These are phyloP conservation scores for Fabrea salina DNA, from an alignment of 169 alveolate species.

Conservation along the genomic window DNA sequence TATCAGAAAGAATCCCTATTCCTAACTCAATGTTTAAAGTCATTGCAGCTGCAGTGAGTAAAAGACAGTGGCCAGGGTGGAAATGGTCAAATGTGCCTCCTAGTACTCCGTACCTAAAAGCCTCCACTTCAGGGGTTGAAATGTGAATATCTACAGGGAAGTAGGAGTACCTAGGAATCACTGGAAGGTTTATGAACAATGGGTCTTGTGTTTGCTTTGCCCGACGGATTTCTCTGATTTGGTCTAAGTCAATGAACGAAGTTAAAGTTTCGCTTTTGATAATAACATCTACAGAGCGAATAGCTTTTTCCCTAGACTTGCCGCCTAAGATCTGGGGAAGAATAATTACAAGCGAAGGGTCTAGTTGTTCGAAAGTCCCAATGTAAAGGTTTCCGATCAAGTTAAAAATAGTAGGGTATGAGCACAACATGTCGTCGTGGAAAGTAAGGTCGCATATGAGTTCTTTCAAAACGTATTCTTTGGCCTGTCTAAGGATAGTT, in stretches of 20 bases:
- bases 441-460: neutral
- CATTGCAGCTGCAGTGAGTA: neutral
- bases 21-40: neutral
- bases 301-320: neutral
- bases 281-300: neutral
- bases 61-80: neutral
- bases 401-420: neutral
- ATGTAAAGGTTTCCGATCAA: neutral
- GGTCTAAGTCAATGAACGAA: neutral
- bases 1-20: neutral
- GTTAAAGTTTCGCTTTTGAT: neutral
- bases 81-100: constrained; percentile 20
- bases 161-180: neutral
- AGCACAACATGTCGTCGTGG: neutral
- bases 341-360: neutral
- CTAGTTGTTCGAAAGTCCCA: neutral
- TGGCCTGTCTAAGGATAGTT: neutral
- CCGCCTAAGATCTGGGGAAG: constrained; percentile 6
- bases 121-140: neutral
- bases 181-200: neutral
- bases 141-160: neutral
- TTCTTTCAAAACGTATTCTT: neutral
- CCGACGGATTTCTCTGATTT: too few species aligned
- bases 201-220: neutral
- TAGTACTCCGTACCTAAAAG: neutral